Percentiles rank a stretch among this genome's conserved stretches.
Conservation (phyloP, 257 asterid genomes). For the Solanum chmielewskii region DNA sequence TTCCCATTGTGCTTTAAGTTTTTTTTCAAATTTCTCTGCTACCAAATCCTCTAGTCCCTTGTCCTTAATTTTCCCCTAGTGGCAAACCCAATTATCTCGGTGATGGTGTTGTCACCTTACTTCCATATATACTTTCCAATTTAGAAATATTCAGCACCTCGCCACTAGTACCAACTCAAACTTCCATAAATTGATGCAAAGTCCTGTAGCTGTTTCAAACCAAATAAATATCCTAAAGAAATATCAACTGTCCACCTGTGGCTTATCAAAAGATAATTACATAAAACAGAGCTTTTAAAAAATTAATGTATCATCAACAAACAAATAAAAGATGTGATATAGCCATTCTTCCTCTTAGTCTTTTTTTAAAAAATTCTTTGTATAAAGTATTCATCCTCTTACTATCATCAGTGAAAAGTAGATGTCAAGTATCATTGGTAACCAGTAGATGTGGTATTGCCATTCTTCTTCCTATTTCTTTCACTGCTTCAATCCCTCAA, state of each 20-base stretch:
- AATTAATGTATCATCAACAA: background rate
- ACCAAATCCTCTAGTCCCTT: background rate
- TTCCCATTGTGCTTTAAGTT: background rate
- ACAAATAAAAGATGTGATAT: background rate
- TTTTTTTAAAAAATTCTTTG: too few relatives aligned
- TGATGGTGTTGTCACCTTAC: background rate
- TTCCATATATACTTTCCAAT: background rate
- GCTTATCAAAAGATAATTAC: background rate
- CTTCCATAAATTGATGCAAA: background rate
- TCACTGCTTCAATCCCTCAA: background rate
- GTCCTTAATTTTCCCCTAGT: background rate
- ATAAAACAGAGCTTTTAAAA: background rate
- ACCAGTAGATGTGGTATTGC: background rate
- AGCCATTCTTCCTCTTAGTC: background rate
- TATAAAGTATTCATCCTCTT: background rate
- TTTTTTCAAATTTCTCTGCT: background rate
- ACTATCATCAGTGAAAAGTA: background rate
- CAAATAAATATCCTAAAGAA: background rate
- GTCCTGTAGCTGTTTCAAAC: background rate
- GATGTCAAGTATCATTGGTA: background rate
- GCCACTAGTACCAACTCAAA: background rate
- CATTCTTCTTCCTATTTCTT: background rate
- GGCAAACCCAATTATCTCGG: background rate
- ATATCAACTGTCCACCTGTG: background rate
- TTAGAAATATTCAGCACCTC: background rate